These are phyloP conservation scores for Mycena chlorophos DNA, from an alignment of 768 basidiomycete genomes.

Conservation along the genomic window DNA sequence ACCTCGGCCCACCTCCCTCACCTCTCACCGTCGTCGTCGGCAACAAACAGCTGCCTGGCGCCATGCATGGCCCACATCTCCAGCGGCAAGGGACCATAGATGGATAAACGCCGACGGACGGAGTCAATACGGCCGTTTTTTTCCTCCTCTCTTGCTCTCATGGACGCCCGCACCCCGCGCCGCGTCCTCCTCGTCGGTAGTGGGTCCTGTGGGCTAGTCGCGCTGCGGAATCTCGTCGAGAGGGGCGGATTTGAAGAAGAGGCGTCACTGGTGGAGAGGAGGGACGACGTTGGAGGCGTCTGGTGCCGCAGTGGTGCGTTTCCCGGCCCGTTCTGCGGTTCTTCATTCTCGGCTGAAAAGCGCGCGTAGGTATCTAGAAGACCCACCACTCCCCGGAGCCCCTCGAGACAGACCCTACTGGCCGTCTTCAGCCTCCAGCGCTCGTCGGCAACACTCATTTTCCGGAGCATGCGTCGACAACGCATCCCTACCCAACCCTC, in stretches of 20 bases:
- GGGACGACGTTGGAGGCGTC: conserved; percentile 49
- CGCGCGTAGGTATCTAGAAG: conserved; percentile 15
- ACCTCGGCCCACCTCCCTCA: too few relatives aligned
- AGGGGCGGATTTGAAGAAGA: conserved; percentile 44
- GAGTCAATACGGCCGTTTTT: too few relatives aligned
- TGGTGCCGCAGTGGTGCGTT: conserved; percentile 37
- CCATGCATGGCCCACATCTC: too few relatives aligned
- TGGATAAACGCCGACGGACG: too few relatives aligned
- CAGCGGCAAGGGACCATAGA: too few relatives aligned
- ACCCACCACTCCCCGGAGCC: not conserved
- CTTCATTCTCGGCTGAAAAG: not conserved
- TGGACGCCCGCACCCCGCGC: conserved; percentile 22
- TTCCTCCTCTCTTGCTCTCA: too few relatives aligned
- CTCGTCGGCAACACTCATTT: conserved; percentile 36
- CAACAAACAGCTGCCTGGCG: too few relatives aligned
- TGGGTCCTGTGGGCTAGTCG: conserved; percentile 48
- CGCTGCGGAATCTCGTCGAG: conserved; percentile 48
- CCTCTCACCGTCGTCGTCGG: too few relatives aligned
- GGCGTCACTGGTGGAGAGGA: conserved; percentile 46
- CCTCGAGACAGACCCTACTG: conserved; percentile 16
- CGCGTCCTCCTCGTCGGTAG: conserved; percentile 47
- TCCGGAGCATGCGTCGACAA: conserved; percentile 23
- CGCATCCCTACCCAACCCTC: conserved; percentile 32
- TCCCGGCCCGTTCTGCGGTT: not conserved
- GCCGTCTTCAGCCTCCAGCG: conserved; percentile 29